A percentile compares a stretch with the other conserved stretches of the same genome.
phyloP scores from a whole-genome alignment of 768 basidiomycete species.

The Boletus rubroflammeus region DNA sequence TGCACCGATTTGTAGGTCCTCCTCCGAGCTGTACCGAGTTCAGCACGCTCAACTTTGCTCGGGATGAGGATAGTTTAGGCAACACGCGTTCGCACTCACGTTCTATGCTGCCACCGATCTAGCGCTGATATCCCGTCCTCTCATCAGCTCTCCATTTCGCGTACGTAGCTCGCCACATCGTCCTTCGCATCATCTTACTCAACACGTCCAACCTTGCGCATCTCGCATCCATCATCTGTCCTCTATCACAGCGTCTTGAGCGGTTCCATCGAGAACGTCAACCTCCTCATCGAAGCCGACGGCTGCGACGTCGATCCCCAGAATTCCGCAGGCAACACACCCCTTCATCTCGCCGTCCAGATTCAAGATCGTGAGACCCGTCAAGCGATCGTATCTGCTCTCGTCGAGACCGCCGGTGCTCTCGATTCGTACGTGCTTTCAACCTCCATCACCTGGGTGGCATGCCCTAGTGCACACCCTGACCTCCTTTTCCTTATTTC shows the following conservation, averaged over 20 bases:
- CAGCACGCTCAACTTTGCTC: not conserved
- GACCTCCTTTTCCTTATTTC: not conserved
- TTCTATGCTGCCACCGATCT: not conserved
- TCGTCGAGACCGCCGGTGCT: constrained; percentile 25
- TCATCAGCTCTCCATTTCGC: constrained; percentile 31
- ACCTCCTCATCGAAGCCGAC: constrained; percentile 21
- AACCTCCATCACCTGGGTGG: not conserved
- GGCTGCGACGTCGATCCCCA: constrained; percentile 30
- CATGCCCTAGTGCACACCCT: not conserved
- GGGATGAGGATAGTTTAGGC: constrained; percentile 16
- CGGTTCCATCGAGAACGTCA: constrained; percentile 18
- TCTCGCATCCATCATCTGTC: not conserved
- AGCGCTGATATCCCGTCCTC: constrained; percentile 8
- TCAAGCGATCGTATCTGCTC: constrained; percentile 18
- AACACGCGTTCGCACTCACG: constrained; percentile 28
- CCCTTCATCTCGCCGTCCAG: constrained; percentile 27
- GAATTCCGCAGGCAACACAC: constrained; percentile 26
- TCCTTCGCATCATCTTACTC: not conserved
- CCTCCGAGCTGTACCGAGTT: not conserved
- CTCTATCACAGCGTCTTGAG: constrained; percentile 14
- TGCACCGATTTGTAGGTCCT: constrained; percentile 28
- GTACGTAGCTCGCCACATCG: constrained; percentile 14
- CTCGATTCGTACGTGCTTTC: constrained; percentile 19
- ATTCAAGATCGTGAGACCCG: constrained; percentile 13
- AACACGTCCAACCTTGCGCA: not conserved